phyloP scores from a whole-genome alignment of 208 protist species.

The Wallacemonas rigidus region DNA sequence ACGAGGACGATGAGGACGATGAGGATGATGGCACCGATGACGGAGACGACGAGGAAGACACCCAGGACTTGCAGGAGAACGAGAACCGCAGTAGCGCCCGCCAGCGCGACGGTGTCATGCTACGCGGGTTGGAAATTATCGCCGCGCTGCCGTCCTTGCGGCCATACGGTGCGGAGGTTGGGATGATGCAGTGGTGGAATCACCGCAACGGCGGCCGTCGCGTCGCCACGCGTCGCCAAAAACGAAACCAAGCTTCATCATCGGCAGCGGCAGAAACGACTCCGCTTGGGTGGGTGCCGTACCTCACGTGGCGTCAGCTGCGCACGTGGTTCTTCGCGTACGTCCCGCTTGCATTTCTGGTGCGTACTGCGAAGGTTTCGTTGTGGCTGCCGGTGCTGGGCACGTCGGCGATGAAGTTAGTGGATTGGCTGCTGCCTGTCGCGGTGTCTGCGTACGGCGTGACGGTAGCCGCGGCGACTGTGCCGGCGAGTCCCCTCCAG shows the following conservation, averaged over 20 bases:
- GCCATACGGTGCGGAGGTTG: constrained; percentile 65
- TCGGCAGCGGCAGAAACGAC: background rate
- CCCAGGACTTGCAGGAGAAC: constrained; percentile 51
- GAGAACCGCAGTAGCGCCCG: constrained; percentile 54
- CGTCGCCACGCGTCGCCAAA: background rate
- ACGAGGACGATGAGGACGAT: background rate
- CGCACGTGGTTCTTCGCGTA: background rate
- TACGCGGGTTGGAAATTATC: constrained; percentile 77
- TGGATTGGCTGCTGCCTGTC: constrained; percentile 46
- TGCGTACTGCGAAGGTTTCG: constrained; percentile 2
- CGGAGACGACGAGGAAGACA: constrained; percentile 13
- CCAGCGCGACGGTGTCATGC: constrained; percentile 55
- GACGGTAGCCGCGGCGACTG: constrained; percentile 20
- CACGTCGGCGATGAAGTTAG: constrained; percentile 24
- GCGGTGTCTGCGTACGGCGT: constrained; percentile 37
- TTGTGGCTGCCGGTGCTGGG: constrained; percentile 33
- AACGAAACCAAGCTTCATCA: background rate
- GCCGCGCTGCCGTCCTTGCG: constrained; percentile 63
- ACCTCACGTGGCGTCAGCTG: background rate
- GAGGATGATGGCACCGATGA: constrained; percentile 15
- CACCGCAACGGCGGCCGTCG: constrained; percentile 22
- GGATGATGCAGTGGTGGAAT: constrained; percentile 74
- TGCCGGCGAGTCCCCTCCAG: background rate
- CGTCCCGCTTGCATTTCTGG: constrained; percentile 2
- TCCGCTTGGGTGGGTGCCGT: background rate